Base-by-base conservation (phyloP, 2,329 filamentous ascomycete species). In the Dothidotthia symphoricarpi region DNA sequence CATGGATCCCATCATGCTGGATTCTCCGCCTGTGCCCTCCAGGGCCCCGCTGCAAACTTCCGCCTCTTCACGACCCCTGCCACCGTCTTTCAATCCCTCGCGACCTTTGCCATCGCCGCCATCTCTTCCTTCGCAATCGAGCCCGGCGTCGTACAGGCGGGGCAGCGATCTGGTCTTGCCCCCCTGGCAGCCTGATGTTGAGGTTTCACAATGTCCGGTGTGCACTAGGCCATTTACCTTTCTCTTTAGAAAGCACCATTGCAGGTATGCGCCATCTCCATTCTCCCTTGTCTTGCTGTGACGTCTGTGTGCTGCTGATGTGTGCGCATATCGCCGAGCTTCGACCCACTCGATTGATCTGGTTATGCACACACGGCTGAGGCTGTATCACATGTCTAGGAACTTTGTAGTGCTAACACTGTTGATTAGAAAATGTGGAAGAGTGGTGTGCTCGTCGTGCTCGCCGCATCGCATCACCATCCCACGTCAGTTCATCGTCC, bases 381-480 rank as follows among this genome's bases (percentile, higher is more conserved):
- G 9, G n/a, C n/a, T n/a, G n/a, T n/a, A n/a, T n/a, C 19, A 22
- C 9, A 9, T 5, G 9, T 6, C 5, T 6, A 22, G 19, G 9
- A 9, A 22, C 5, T 9, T 6, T 9, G 9, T 6, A 22, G 9
- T 22, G 19, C 19, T 31, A 31, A 22, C 16, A 35, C 38, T 17
- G 13, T 6, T 9, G 9, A 22, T 6, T 36, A 86, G 83, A 52
- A 96, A 95, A 78, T 97, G 91, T 63, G 91, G 91, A 30, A 77
- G 89, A 45, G 90, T 97, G 7, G 91, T 97, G 16, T 97, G 91
- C 67, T 82, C 83, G 41, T 76, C 81, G 14, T 97, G 91, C 70
- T 96, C 91, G 3, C 91, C 91, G 3, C 91, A 97, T 66, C 81
- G 89, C 45, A 97, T 97, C 61, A 95, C 87, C 3, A 96, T 97